Percentiles rank a stretch among this genome's conserved stretches.
Evolutionary conservation across 2,329 filamentous ascomycete genomes (phyloP).

Genomic region (Phialophora tarda): DNA sequence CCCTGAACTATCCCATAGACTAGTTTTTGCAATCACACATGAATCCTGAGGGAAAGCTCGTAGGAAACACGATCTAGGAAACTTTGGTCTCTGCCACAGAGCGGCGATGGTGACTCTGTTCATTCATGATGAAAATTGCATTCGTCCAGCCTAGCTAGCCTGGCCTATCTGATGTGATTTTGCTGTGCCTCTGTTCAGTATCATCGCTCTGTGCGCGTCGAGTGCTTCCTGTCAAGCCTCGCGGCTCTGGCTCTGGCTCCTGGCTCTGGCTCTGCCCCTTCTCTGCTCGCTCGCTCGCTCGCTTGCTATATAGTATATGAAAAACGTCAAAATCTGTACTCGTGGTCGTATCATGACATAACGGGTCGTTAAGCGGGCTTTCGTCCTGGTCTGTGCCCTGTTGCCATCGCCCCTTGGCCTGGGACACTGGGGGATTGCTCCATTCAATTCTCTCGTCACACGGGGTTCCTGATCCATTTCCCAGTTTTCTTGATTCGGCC

Average conservation of each 20-base stretch:
- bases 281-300: neutral
- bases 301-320: constrained; percentile 13
- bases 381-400: neutral
- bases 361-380: neutral
- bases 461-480: neutral
- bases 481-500: neutral
- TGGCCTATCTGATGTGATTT: neutral
- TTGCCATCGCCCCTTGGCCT: neutral
- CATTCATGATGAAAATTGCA: constrained; percentile 1
- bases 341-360: constrained; percentile 6
- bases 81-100: neutral
- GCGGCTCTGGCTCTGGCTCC: neutral
- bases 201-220: neutral
- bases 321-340: constrained; percentile 10
- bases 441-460: constrained; percentile 1
- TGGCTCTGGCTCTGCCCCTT: neutral
- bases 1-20: neutral
- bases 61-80: too few species aligned
- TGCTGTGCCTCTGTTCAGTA: neutral
- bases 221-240: neutral
- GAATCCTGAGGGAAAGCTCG: neutral
- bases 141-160: neutral
- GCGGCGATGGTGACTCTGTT: neutral
- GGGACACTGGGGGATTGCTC: constrained; percentile 4
- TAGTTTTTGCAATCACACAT: neutral